Percentiles rank a stretch among this genome's conserved stretches.
phyloP scores from a whole-genome alignment of 2,329 filamentous ascomycete species.

The Trichophyton rubrum region DNA sequence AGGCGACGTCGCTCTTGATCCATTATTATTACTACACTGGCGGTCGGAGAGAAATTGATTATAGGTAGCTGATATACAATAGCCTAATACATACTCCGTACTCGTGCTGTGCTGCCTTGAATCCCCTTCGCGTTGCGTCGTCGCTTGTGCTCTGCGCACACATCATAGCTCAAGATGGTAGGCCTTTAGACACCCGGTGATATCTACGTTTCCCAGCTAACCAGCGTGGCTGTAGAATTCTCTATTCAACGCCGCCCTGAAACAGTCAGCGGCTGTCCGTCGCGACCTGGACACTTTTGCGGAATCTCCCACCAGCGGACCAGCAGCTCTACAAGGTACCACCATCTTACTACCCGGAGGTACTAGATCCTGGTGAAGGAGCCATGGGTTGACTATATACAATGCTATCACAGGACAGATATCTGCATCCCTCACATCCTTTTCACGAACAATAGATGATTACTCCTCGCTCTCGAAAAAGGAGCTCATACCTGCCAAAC shows the following conservation, averaged over 20 bases:
- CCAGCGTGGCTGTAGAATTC: conserved; percentile 49
- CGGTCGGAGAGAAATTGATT: too few species aligned
- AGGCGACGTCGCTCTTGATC: neutral
- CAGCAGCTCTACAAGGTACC: conserved; percentile 48
- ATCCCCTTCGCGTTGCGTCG: neutral
- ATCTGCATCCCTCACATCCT: conserved; percentile 65
- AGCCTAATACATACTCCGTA: neutral
- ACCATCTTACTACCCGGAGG: neutral
- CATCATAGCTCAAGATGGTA: neutral
- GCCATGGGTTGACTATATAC: neutral
- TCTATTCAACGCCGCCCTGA: conserved; percentile 72
- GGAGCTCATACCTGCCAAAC: conserved; percentile 81
- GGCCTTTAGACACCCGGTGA: neutral
- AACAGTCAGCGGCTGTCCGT: conserved; percentile 69
- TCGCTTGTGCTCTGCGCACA: neutral
- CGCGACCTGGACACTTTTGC: conserved; percentile 62
- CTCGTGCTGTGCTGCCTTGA: neutral
- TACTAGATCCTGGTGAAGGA: neutral
- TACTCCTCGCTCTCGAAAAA: conserved; percentile 76
- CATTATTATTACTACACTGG: too few species aligned
- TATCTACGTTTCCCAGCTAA: neutral
- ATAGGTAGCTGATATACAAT: too few species aligned
- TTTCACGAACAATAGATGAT: conserved; percentile 83
- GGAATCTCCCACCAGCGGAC: conserved; percentile 44
- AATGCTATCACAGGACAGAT: conserved; percentile 48